Base-by-base conservation (phyloP, 192 early-diverging fungal species). In the Umbelopsis ramanniana region DNA sequence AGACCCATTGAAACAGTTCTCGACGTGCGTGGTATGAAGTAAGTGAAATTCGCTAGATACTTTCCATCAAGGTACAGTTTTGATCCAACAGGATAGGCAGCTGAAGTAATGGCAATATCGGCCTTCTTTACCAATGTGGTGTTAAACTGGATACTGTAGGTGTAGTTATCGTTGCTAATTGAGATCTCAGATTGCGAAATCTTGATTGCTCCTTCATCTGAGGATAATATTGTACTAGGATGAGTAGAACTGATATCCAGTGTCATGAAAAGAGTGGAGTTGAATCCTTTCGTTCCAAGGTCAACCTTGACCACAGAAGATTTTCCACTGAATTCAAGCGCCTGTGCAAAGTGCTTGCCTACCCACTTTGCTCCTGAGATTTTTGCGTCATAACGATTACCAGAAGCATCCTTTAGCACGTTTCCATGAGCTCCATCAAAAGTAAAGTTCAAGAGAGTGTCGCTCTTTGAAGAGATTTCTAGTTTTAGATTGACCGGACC, bases 381-480 rank as follows among this genome's bases (percentile, higher is more conserved):
- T 79, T 79, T 71, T 71, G 76, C 82, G 50, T 74, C 60, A 70
- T 83, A 79, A 38, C 66, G 66, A 66, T 83, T 83, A 26, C 70
- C 79, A 11, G 82, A 83, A 4, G 43, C 40, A 26, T 83, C 82
- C 33, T 63, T 29, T 53, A 68, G 45, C 8, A 23, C 22, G 23
- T 80, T 60, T 43, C 60, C 76, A 17, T 63, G 54, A 52, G 73
- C 79, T 22, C 77, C 77, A 37, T 81, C 76, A 74, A 83, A 78
- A 73, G 73, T 74, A 70, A 76, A 81, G 70, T 68, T 74, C 9
- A 83, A 66, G 45, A 83, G 66, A 46, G 73, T 81, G 54, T 81
- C 77, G 50, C 72, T 69, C 66, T 79, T 78, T 73, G 76, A 77
- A 14, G 82, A 76, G 52, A 83, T 83, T 71, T 79, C 81, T 66